Conservation (phyloP, 768 basidiomycete species). For the Mycena belliarum region DNA sequence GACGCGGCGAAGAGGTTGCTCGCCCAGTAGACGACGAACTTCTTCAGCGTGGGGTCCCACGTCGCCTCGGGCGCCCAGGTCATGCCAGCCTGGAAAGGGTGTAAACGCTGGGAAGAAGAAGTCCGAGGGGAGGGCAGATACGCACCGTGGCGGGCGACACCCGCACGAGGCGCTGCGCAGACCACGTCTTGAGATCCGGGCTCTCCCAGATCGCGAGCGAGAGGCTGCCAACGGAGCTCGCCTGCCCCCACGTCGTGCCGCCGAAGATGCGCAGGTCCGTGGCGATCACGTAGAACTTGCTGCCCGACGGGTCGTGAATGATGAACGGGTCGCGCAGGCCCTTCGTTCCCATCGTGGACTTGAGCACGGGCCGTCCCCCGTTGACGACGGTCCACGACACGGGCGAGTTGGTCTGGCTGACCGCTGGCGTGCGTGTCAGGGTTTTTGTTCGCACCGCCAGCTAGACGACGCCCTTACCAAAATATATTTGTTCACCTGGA, state of each 20-base stretch:
- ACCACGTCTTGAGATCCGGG: conserved; percentile 20
- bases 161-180: conserved; percentile 18
- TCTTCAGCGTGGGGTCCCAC: conserved; percentile 12
- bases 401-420: conserved; percentile 14
- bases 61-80: conserved; percentile 25
- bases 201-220: conserved; percentile 25
- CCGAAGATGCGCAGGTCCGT: conserved; percentile 24
- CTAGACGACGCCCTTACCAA: neutral
- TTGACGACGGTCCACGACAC: conserved; percentile 16
- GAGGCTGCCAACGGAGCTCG: conserved; percentile 15
- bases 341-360: conserved; percentile 21
- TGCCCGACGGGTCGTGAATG: conserved; percentile 20
- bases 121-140: neutral
- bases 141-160: conserved; percentile 20
- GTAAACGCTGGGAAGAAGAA: neutral
- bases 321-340: conserved; percentile 23
- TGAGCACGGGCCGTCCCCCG: conserved; percentile 20
- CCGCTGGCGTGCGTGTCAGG: neutral
- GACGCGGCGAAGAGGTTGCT: conserved; percentile 17
- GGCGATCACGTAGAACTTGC: conserved; percentile 25
- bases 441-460: neutral
- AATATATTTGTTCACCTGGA: conserved; percentile 4
- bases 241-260: conserved; percentile 19
- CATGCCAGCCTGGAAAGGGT: conserved; percentile 20
- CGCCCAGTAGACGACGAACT: conserved; percentile 24